Evolutionary conservation across 495 filamentous ascomycete species (phyloP), one percentile per base, ranked within the genome.

Genomic region (Clavariopsis aquatica): DNA sequence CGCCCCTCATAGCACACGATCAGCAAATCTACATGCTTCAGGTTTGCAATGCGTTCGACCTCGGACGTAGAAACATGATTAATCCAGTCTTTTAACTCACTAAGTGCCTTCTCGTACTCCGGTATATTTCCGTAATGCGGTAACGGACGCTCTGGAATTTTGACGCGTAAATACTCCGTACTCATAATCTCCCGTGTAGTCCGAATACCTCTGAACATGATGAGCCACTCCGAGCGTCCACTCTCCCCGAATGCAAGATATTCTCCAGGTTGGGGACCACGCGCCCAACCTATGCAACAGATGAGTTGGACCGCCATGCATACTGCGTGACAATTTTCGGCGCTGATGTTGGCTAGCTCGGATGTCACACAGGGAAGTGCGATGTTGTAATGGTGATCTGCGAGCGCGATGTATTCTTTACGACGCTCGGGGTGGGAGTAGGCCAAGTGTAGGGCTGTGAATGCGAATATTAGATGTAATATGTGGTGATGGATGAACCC

Each of bases 191-290:
- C 27, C 8, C 23, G 27, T 2, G 57, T 60, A 3, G 57, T 52
- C 2, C 57, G 57, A n/a, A 60, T 38, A 24, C 57, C 57, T n/a
- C 46, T 24, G 45, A 60, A 60, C 45, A 60, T 52, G 57, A 49
- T 49, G 45, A 60, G 57, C 57, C 57, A 60, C 41, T 60, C 57
- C 20, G 57, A 60, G 26, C 45, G 43, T 34, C 57, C 57, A 22
- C 46, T 49, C 15, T 29, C 22, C 45, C 45, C 43, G 19, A 60
- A 60, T 2, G 57, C 57, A 12, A 60, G 57, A 36, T 31, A 60
- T 12, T 60, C 57, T 17, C 31, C 57, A 1, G 43, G 9, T 52
- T 52, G 22, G 1, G 57, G 57, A 2, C 57, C 57, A 26, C 57
- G 57, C 1, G 57, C 57, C 43, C 43, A 52, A 24, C 12, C 9